Conservation (phyloP, 2,329 filamentous ascomycete genomes). For the Pestalotiopsis sp. region DNA sequence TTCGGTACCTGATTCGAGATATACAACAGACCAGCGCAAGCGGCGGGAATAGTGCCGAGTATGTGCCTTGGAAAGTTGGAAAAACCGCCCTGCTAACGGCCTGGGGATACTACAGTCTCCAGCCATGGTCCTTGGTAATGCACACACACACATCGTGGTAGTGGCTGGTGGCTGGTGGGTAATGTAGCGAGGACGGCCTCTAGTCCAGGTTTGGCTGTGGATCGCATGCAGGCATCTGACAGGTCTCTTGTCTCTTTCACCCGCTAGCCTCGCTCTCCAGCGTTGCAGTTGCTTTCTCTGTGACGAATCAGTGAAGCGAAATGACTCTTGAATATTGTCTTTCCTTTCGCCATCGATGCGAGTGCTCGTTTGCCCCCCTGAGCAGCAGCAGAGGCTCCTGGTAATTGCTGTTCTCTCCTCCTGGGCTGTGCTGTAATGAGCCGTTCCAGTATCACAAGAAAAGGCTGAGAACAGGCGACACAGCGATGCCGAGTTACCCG, state of each 20-base stretch:
- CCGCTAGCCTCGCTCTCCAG: neutral
- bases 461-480: neutral
- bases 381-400: neutral
- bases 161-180: neutral
- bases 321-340: neutral
- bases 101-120: neutral
- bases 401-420: neutral
- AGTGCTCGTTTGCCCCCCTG: neutral
- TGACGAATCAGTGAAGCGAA: slow-evolving; percentile 1
- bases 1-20: neutral
- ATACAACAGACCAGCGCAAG: neutral
- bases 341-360: neutral
- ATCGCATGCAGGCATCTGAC: neutral
- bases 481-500: slow-evolving; percentile 5
- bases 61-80: neutral
- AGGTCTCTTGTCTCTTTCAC: neutral
- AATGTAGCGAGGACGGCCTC: neutral
- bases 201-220: neutral
- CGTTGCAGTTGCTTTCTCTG: slow-evolving; percentile 8
- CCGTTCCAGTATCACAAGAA: neutral
- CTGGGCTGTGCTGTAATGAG: neutral
- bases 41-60: neutral
- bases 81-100: neutral
- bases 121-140: neutral
- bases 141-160: neutral